A percentile compares a stretch with the other conserved stretches of the same genome.
Conservation (phyloP, 768 basidiomycete species). For the Lactifluus pinguis region DNA sequence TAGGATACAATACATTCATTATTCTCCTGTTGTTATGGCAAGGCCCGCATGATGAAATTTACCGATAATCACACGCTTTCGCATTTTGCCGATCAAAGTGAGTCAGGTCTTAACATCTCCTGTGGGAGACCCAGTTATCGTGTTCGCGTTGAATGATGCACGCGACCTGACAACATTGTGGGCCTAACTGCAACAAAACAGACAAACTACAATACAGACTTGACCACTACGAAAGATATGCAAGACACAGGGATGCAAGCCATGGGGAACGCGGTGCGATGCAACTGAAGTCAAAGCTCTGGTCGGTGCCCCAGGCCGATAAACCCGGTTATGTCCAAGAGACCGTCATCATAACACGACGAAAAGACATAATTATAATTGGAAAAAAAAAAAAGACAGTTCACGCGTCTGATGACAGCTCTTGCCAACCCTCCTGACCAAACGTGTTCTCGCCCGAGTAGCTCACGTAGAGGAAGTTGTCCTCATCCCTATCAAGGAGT, state of each 20-base stretch:
- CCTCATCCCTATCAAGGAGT: conserved; percentile 72
- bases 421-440: conserved; percentile 32
- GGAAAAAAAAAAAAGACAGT: neutral
- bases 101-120: too few relatives aligned
- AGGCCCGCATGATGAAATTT: too few relatives aligned
- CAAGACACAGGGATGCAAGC: conserved; percentile 11
- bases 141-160: neutral
- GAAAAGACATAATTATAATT: conserved; percentile 15
- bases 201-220: conserved; percentile 16
- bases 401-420: conserved; percentile 18
- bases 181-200: conserved; percentile 2
- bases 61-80: too few relatives aligned
- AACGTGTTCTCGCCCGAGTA: conserved; percentile 99
- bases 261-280: neutral
- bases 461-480: conserved; percentile 96
- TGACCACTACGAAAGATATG: conserved; percentile 15
- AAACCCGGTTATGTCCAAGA: conserved; percentile 9
- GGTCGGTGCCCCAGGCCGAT: neutral
- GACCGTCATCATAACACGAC: conserved; percentile 7
- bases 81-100: too few relatives aligned
- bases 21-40: too few relatives aligned
- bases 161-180: neutral
- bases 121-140: too few relatives aligned
- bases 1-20: too few relatives aligned
- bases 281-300: neutral